Percentiles rank a stretch among this genome's conserved stretches.
Evolutionary conservation across 2,329 filamentous ascomycete species (phyloP).

Genomic region (Dactylellina cionopaga): DNA sequence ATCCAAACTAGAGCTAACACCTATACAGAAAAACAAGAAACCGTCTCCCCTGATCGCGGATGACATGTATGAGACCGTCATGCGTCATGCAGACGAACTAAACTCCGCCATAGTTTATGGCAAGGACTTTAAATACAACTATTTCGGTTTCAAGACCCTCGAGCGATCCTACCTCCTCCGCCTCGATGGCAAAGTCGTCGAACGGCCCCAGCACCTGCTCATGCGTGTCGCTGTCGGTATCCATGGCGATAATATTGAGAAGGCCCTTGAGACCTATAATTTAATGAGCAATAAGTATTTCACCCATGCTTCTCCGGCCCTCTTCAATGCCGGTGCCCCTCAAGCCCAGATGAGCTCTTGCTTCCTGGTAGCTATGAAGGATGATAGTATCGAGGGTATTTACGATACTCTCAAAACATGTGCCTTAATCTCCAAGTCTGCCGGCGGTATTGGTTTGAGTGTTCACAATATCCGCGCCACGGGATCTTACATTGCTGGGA

Average conservation of each 20-base stretch:
- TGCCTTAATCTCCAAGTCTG: constrained; percentile 99
- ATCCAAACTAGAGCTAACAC: constrained; percentile 5
- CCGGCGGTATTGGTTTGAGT: constrained; percentile 95
- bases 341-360: constrained; percentile 95
- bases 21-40: constrained; percentile 73
- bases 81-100: constrained; percentile 95
- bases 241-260: constrained; percentile 93
- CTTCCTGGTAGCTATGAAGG: constrained; percentile 99
- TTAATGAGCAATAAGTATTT: constrained; percentile 99
- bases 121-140: constrained; percentile 99
- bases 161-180: constrained; percentile 97
- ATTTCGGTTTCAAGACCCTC: constrained; percentile 99
- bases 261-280: constrained; percentile 96
- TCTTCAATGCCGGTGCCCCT: constrained; percentile 97
- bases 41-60: constrained; percentile 93
- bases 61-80: constrained; percentile 88
- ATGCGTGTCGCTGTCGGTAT: constrained; percentile 99
- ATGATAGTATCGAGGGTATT: constrained; percentile 98
- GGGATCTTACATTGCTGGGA: constrained; percentile 96
- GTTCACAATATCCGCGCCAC: constrained; percentile 96
- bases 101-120: constrained; percentile 99
- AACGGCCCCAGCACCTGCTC: constrained; percentile 98
- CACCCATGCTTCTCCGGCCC: constrained; percentile 95
- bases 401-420: constrained; percentile 99
- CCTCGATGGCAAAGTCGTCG: constrained; percentile 93